These are phyloP conservation scores for Biscutella auriculata DNA, from an alignment of 441 rosid genomes.

Conservation along the genomic window DNA sequence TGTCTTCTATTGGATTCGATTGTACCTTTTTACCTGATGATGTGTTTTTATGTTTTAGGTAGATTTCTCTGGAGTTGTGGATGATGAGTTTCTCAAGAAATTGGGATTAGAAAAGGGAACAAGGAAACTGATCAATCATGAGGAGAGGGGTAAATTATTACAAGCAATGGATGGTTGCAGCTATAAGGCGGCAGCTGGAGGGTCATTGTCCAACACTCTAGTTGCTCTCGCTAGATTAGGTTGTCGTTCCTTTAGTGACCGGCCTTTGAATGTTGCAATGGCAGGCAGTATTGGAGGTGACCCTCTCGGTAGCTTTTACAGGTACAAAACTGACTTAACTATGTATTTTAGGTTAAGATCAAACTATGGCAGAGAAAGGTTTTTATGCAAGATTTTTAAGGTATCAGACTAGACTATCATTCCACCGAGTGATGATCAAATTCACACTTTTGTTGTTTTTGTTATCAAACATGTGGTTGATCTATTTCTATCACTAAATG, in stretches of 20 bases:
- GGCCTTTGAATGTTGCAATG: slow-evolving; percentile 68
- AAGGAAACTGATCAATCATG: slow-evolving; percentile 82
- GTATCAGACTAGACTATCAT: background rate
- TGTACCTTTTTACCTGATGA: too few relatives aligned
- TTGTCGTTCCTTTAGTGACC: slow-evolving; percentile 41
- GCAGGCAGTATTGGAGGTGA: slow-evolving; percentile 89
- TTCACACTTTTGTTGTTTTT: too few relatives aligned
- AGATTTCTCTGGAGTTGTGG: slow-evolving; percentile 83
- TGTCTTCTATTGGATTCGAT: background rate
- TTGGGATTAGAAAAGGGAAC: slow-evolving; percentile 74
- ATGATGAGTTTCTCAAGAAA: slow-evolving; percentile 57
- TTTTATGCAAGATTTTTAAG: background rate
- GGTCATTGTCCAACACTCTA: slow-evolving; percentile 84
- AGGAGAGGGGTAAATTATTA: slow-evolving; percentile 84
- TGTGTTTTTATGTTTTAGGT: slow-evolving; percentile 38
- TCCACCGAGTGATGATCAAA: background rate
- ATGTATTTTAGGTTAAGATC: too few relatives aligned
- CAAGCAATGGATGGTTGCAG: slow-evolving; percentile 97
- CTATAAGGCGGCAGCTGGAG: slow-evolving; percentile 97
- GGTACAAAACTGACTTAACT: slow-evolving; percentile 26
- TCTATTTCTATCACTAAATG: too few relatives aligned
- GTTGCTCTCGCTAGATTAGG: slow-evolving; percentile 89
- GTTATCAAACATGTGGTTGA: too few relatives aligned
- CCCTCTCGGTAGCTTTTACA: slow-evolving; percentile 86
- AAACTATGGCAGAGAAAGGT: background rate